These are phyloP conservation scores for Bromus sterilis DNA, from an alignment of 176 grass and related monocot species.

Conservation along the genomic window DNA sequence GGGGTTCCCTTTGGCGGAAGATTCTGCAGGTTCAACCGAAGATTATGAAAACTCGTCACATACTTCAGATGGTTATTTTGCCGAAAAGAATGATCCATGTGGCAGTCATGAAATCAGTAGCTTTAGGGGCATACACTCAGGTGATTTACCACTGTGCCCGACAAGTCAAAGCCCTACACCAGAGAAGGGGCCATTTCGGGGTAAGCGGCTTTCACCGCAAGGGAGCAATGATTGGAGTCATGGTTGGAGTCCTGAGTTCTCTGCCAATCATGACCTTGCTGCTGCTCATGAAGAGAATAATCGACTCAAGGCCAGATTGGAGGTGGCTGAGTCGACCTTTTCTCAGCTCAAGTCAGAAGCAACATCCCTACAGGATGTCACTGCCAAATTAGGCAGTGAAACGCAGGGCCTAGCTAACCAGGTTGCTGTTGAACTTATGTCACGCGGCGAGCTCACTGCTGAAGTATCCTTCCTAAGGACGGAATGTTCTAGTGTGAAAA, in stretches of 20 bases:
- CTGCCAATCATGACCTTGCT: constrained; percentile 51
- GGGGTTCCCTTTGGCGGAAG: constrained; percentile 47
- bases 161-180: constrained; percentile 46
- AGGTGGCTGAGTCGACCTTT: constrained; percentile 85
- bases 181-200: constrained; percentile 31
- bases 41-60: constrained; percentile 84
- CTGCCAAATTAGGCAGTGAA: constrained; percentile 65
- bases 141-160: constrained; percentile 30
- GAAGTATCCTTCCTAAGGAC: constrained; percentile 77
- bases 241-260: constrained; percentile 63
- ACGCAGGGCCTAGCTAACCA: constrained; percentile 62
- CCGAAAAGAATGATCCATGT: constrained; percentile 80
- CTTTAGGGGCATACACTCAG: constrained; percentile 38
- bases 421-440: constrained; percentile 73
- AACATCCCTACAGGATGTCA: constrained; percentile 65
- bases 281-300: constrained; percentile 75
- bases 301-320: constrained; percentile 62
- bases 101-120: constrained; percentile 45
- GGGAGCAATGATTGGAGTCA: constrained; percentile 72
- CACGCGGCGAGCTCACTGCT: constrained; percentile 58
- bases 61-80: constrained; percentile 66
- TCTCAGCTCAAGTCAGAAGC: constrained; percentile 85
- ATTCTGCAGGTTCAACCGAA: constrained; percentile 71
- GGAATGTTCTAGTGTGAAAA: constrained; percentile 75
- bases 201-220: constrained; percentile 59